phyloP scores from a whole-genome alignment of 2,329 filamentous ascomycete genomes.

The Leptodontidium sp. region DNA sequence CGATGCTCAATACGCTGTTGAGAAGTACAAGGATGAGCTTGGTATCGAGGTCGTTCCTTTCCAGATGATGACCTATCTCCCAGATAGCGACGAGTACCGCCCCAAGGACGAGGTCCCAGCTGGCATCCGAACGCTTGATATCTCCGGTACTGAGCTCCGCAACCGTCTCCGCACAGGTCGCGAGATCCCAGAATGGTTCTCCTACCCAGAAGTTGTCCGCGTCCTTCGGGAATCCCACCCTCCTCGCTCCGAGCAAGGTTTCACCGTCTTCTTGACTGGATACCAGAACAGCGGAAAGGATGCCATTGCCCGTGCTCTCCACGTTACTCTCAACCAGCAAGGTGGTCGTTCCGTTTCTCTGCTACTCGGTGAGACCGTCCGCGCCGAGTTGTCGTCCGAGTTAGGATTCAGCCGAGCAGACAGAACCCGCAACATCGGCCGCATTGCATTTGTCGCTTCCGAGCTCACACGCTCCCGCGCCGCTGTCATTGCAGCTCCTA shows the following conservation, averaged over 20 bases:
- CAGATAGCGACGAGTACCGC: slow-evolving; percentile 95
- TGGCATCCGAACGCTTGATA: slow-evolving; percentile 86
- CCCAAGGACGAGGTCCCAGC: slow-evolving; percentile 89
- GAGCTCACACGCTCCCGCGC: slow-evolving; percentile 93
- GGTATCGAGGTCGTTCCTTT: slow-evolving; percentile 99
- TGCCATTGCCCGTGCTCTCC: slow-evolving; percentile 91
- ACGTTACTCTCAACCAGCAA: slow-evolving; percentile 98
- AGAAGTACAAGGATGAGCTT: slow-evolving; percentile 95
- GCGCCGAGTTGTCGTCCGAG: slow-evolving; percentile 90
- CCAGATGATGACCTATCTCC: slow-evolving; percentile 99
- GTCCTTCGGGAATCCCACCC: slow-evolving; percentile 97
- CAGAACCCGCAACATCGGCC: slow-evolving; percentile 92
- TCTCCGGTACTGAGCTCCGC: slow-evolving; percentile 90
- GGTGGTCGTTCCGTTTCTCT: slow-evolving; percentile 94
- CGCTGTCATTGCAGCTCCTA: slow-evolving; percentile 95
- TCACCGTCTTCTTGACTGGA: slow-evolving; percentile 97
- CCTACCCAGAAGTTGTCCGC: slow-evolving; percentile 97
- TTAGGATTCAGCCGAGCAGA: slow-evolving; percentile 95
- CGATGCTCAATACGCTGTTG: slow-evolving; percentile 93
- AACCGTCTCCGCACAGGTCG: slow-evolving; percentile 88
- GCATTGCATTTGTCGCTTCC: slow-evolving; percentile 94
- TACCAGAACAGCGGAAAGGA: slow-evolving; percentile 98
- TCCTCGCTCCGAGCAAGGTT: slow-evolving; percentile 88
- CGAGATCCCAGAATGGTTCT: slow-evolving; percentile 99
- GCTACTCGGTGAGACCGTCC: slow-evolving; percentile 94